These are phyloP conservation scores for Colletotrichum cordylinicola DNA, from an alignment of 2,329 filamentous ascomycete genomes.

Conservation along the genomic window DNA sequence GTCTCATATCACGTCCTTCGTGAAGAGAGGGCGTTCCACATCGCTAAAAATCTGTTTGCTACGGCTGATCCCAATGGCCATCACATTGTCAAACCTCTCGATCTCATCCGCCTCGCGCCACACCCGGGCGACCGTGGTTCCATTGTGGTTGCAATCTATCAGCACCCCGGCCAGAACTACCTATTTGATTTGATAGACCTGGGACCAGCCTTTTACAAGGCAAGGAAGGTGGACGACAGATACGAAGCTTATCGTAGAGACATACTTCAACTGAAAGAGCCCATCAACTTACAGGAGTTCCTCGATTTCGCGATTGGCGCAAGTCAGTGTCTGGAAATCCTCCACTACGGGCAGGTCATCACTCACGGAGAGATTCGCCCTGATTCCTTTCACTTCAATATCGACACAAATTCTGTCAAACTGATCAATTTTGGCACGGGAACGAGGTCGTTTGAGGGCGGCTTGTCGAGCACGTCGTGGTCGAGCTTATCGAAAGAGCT, in stretches of 20 bases:
- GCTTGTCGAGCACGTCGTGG: conserved; percentile 86
- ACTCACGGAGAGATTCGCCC: conserved; percentile 91
- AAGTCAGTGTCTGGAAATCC: conserved; percentile 81
- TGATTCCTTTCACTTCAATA: conserved; percentile 89
- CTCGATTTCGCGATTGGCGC: conserved; percentile 92
- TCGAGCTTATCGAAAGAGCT: conserved; percentile 80
- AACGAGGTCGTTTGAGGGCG: conserved; percentile 87
- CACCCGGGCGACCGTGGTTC: conserved; percentile 72
- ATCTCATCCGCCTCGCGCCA: conserved; percentile 74
- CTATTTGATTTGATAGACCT: conserved; percentile 75
- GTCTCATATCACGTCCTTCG: conserved; percentile 83
- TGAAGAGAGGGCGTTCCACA: conserved; percentile 87
- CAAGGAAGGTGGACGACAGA: conserved; percentile 56
- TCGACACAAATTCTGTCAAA: conserved; percentile 73
- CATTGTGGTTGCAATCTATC: conserved; percentile 83
- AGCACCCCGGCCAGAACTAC: conserved; percentile 77
- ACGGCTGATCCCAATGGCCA: conserved; percentile 74
- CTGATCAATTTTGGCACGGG: conserved; percentile 88
- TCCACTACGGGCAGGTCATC: conserved; percentile 88
- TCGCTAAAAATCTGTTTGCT: conserved; percentile 74
- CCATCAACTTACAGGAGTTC: conserved; percentile 77
- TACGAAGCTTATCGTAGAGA: conserved; percentile 51
- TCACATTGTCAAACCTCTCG: conserved; percentile 82
- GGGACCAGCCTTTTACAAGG: conserved; percentile 75
- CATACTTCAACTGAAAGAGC: conserved; percentile 56